phyloP scores from a whole-genome alignment of 1,284 basidiomycete species.

The Cryptococcus jaspeensis region DNA sequence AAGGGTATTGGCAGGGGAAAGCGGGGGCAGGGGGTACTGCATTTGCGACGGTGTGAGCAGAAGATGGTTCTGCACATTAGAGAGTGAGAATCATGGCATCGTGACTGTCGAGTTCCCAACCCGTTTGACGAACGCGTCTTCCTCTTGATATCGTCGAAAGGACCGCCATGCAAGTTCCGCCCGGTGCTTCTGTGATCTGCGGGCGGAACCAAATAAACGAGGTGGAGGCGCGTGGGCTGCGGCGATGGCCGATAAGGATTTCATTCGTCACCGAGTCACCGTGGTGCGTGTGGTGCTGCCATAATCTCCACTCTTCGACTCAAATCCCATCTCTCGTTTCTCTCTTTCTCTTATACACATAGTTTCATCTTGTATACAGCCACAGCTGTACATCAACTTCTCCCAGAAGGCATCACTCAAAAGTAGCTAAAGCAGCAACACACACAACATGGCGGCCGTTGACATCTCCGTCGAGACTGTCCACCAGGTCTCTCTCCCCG shows the following conservation, averaged over 20 bases:
- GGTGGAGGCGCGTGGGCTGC: neutral
- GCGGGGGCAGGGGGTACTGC: neutral
- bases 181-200: too few relatives aligned
- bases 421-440: neutral
- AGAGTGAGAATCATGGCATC: neutral
- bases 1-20: slow-evolving; percentile 1
- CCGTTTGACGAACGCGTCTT: too few relatives aligned
- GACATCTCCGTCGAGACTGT: neutral
- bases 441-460: neutral
- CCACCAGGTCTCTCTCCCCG: neutral
- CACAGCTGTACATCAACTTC: neutral
- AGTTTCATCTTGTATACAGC: neutral
- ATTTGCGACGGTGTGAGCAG: neutral
- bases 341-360: neutral
- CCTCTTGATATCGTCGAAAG: too few relatives aligned
- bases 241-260: neutral
- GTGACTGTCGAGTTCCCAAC: too few relatives aligned
- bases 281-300: too few relatives aligned
- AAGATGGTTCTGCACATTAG: neutral
- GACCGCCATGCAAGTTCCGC: too few relatives aligned
- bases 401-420: too few relatives aligned
- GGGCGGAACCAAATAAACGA: neutral
- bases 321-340: too few relatives aligned
- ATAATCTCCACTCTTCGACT: too few relatives aligned
- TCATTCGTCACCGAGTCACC: neutral